A percentile compares a stretch with the other conserved stretches of the same genome.
Conservation (phyloP, 805 yeast species). For the Metschnikowia kunwiensis region DNA sequence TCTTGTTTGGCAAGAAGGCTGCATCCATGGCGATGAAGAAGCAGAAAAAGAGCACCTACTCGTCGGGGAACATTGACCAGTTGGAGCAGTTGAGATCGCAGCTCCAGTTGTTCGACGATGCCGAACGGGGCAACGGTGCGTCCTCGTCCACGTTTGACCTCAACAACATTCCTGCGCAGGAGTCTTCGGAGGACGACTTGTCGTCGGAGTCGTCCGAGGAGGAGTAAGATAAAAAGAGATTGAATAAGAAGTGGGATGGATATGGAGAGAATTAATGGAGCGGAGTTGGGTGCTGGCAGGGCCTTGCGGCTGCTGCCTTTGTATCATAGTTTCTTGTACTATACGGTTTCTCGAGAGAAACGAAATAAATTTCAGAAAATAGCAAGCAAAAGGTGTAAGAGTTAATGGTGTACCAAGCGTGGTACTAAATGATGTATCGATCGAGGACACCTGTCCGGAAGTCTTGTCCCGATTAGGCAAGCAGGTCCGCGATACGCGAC, state of each 20-base stretch:
- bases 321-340: conserved; percentile 19
- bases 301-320: conserved; percentile 3
- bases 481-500: conserved; percentile 6
- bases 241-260: background rate
- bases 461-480: conserved; percentile 3
- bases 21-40: conserved; percentile 41
- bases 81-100: conserved; percentile 63
- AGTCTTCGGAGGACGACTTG: conserved; percentile 51
- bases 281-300: background rate
- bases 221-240: conserved; percentile 40
- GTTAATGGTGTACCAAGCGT: too few relatives aligned
- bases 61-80: conserved; percentile 41
- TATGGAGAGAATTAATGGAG: background rate
- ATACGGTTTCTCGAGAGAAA: conserved; percentile 13
- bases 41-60: conserved; percentile 34
- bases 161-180: conserved; percentile 36
- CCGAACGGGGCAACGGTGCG: conserved; percentile 20
- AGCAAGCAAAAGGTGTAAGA: background rate
- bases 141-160: conserved; percentile 27
- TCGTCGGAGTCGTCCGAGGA: conserved; percentile 66
- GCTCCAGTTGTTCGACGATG: conserved; percentile 44
- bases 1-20: conserved; percentile 53
- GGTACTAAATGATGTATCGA: too few relatives aligned
- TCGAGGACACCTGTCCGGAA: background rate
- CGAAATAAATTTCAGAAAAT: background rate